Percentiles rank a stretch among this genome's conserved stretches.
These are phyloP conservation scores for Boechera retrofracta DNA, from an alignment of 345 rosid species.

Conservation along the genomic window DNA sequence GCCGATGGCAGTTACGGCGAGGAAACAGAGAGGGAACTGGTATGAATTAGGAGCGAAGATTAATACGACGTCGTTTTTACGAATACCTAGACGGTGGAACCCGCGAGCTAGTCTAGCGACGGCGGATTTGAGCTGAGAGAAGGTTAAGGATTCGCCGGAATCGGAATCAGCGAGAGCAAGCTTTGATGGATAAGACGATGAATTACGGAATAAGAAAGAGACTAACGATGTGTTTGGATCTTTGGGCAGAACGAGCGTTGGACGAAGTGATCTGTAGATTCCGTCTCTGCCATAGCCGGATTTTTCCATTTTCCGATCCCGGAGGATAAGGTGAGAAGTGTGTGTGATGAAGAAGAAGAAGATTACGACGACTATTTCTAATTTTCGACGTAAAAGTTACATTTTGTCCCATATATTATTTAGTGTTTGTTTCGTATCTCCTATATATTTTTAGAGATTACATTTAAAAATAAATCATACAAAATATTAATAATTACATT, in stretches of 20 bases:
- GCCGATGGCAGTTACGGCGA: conserved; percentile 69
- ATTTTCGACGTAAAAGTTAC: neutral
- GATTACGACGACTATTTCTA: neutral
- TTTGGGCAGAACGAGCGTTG: conserved; percentile 57
- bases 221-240: conserved; percentile 69
- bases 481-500: too few species aligned
- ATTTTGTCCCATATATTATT: too few species aligned
- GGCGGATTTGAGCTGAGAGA: conserved; percentile 63
- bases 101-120: conserved; percentile 69
- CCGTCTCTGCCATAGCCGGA: conserved; percentile 91
- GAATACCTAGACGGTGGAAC: conserved; percentile 65
- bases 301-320: conserved; percentile 60
- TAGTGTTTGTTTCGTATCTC: too few species aligned
- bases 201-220: conserved; percentile 63
- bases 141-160: conserved; percentile 56
- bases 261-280: conserved; percentile 77
- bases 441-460: too few species aligned
- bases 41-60: conserved; percentile 82
- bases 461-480: too few species aligned
- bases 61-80: conserved; percentile 67
- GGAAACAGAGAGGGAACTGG: conserved; percentile 75
- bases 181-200: conserved; percentile 58
- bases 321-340: neutral
- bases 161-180: conserved; percentile 80
- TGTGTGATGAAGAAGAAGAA: conserved; percentile 6